A percentile compares a stretch with the other conserved stretches of the same genome.
Conservation (phyloP, 805 yeast species). For the Naumovozyma castellii region DNA sequence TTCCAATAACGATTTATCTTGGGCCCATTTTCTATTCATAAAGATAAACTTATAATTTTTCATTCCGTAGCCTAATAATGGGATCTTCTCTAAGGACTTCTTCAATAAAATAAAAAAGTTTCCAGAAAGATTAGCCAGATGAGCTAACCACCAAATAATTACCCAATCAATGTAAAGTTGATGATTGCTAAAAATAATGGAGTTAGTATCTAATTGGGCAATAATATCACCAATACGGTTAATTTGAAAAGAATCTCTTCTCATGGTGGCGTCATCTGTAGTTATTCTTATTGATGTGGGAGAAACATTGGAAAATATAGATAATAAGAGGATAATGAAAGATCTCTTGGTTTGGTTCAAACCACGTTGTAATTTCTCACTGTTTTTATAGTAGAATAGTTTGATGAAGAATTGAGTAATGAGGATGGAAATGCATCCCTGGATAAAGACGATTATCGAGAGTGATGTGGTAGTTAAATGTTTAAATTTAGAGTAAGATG, state of each 20-base stretch:
- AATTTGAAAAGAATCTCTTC: conserved; percentile 16
- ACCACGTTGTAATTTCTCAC: conserved; percentile 32
- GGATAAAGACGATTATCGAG: not conserved
- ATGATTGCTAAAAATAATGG: conserved; percentile 73
- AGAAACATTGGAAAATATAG: conserved; percentile 39
- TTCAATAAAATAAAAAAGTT: conserved; percentile 69
- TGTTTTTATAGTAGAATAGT: conserved; percentile 12
- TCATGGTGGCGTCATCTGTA: conserved; percentile 31
- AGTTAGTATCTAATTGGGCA: not conserved
- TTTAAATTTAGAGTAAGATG: not conserved
- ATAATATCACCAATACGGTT: conserved; percentile 32
- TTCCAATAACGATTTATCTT: conserved; percentile 46
- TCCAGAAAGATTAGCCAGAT: conserved; percentile 55
- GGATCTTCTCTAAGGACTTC: conserved; percentile 57
- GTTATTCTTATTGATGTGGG: conserved; percentile 43
- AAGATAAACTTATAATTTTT: conserved; percentile 64
- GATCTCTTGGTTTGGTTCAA: conserved; percentile 46
- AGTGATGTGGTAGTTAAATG: not conserved
- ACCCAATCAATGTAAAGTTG: conserved; percentile 92
- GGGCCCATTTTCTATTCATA: conserved; percentile 73
- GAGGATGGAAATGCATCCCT: not conserved
- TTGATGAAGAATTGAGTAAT: not conserved
- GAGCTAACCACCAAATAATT: conserved; percentile 74
- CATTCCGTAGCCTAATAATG: conserved; percentile 83
- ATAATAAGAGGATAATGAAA: conserved; percentile 45